Percentiles rank a stretch among this genome's conserved stretches.
These are phyloP conservation scores for Sarocladium strictum DNA, from an alignment of 2,329 filamentous ascomycete species.

Conservation along the genomic window DNA sequence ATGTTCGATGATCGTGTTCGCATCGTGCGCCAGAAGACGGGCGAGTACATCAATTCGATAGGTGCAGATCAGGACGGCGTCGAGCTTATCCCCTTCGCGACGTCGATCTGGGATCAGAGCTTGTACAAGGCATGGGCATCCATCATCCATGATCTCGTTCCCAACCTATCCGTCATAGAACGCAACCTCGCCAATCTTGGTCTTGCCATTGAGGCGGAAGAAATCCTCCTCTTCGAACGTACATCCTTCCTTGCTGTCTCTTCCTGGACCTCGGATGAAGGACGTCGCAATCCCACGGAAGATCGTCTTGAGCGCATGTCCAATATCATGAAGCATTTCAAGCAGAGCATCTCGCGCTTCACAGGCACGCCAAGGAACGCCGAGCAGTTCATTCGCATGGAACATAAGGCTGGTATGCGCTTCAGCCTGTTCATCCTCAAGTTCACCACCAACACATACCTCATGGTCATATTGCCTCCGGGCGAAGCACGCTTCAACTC, in stretches of 20 bases:
- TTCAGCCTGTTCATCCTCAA: slow-evolving; percentile 95
- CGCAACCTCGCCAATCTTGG: slow-evolving; percentile 77
- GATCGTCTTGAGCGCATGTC: slow-evolving; percentile 92
- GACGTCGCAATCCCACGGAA: slow-evolving; percentile 75
- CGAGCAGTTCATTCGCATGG: slow-evolving; percentile 75
- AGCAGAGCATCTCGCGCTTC: slow-evolving; percentile 73
- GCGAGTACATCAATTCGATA: slow-evolving; percentile 40
- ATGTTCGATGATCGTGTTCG: slow-evolving; percentile 81
- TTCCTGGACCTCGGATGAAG: slow-evolving; percentile 72
- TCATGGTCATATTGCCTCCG: slow-evolving; percentile 85
- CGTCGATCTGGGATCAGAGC: slow-evolving; percentile 97
- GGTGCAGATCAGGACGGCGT: slow-evolving; percentile 33
- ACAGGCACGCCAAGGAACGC: slow-evolving; percentile 75
- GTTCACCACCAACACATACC: slow-evolving; percentile 95
- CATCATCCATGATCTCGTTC: slow-evolving; percentile 97
- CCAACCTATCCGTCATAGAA: slow-evolving; percentile 85
- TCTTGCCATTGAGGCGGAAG: slow-evolving; percentile 82
- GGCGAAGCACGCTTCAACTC: slow-evolving; percentile 89
- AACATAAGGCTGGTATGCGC: slow-evolving; percentile 66
- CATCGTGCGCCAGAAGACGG: slow-evolving; percentile 69
- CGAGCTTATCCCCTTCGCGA: slow-evolving; percentile 82
- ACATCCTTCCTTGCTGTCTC: slow-evolving; percentile 97
- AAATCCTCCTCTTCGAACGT: slow-evolving; percentile 90
- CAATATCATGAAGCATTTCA: slow-evolving; percentile 98
- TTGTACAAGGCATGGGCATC: slow-evolving; percentile 97